phyloP scores from a whole-genome alignment of 345 rosid species.

The Eucalyptus camaldulensis region DNA sequence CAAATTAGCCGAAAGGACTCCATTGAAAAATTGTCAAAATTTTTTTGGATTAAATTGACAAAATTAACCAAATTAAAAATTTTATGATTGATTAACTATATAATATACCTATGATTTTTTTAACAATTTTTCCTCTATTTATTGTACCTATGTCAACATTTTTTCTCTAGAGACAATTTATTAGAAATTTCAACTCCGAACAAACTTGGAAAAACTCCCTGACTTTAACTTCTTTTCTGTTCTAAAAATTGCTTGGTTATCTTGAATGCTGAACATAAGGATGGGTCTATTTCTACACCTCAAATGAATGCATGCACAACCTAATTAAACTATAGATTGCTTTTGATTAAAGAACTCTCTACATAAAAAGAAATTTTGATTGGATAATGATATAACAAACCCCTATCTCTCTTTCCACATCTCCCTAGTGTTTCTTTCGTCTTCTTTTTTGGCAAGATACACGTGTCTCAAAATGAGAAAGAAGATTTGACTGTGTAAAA shows the following conservation, averaged over 20 bases:
- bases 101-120: neutral
- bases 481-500: neutral
- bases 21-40: no score
- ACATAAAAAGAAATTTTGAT: neutral
- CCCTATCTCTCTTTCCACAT: neutral
- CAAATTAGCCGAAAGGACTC: neutral
- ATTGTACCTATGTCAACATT: neutral
- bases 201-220: neutral
- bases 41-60: no score
- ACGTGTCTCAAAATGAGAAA: neutral
- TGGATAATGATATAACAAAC: neutral
- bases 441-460: neutral
- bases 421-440: neutral
- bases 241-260: neutral
- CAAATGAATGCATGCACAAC: neutral
- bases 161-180: neutral
- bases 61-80: no score
- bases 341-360: neutral
- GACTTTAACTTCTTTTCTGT: neutral
- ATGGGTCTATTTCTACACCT: neutral
- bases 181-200: neutral
- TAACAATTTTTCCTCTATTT: neutral
- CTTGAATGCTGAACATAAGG: neutral
- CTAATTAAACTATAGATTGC: neutral
- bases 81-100: neutral